phyloP scores from a whole-genome alignment of 1,284 basidiomycete genomes.

The Cutaneotrichosporon dermatis region DNA sequence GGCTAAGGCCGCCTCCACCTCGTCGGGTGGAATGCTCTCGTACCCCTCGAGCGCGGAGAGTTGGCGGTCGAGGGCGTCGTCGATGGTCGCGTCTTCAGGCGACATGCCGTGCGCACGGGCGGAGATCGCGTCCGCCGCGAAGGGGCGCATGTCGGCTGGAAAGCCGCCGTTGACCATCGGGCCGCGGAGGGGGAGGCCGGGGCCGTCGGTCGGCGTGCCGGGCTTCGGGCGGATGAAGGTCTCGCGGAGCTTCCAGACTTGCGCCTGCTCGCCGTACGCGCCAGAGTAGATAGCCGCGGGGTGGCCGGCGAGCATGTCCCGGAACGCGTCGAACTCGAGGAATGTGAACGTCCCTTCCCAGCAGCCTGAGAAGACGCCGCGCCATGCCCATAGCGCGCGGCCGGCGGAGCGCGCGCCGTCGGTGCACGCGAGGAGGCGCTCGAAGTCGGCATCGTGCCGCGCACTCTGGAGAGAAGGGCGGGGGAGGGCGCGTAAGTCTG shows the following conservation, averaged over 20 bases:
- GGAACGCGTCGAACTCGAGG: conserved; percentile 55
- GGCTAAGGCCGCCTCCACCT: conserved; percentile 29
- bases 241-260: conserved; percentile 56
- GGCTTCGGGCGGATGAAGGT: conserved; percentile 44
- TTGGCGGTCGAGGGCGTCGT: conserved; percentile 38
- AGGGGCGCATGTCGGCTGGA: conserved; percentile 30
- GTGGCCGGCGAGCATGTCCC: conserved; percentile 48
- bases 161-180: conserved; percentile 46
- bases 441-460: conserved; percentile 30
- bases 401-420: conserved; percentile 48
- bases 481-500: conserved; percentile 14
- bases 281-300: conserved; percentile 51
- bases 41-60: conserved; percentile 41
- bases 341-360: conserved; percentile 58
- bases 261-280: conserved; percentile 55
- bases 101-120: conserved; percentile 7
- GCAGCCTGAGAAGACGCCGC: conserved; percentile 50
- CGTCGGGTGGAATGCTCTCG: conserved; percentile 35
- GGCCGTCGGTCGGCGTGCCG: background rate
- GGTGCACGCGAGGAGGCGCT: conserved; percentile 44
- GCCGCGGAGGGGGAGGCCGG: conserved; percentile 28
- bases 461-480: conserved; percentile 24
- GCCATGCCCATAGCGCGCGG: conserved; percentile 46
- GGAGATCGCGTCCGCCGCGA: conserved; percentile 14
- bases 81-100: conserved; percentile 39